Evolutionary conservation across 495 filamentous ascomycete genomes (phyloP).

Genomic region (Podospora didyma): DNA sequence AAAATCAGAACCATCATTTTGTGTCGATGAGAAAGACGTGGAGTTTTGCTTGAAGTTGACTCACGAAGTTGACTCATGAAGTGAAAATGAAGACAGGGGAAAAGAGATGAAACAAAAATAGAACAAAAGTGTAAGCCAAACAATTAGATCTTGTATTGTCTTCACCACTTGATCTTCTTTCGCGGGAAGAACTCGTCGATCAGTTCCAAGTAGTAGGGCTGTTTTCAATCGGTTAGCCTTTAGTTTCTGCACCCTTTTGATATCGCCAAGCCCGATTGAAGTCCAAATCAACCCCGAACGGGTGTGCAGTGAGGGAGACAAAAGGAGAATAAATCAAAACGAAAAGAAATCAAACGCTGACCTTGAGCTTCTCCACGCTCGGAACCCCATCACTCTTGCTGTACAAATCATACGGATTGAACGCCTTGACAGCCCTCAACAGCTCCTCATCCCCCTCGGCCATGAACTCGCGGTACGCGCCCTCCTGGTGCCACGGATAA

Average conservation of each 20-base stretch:
- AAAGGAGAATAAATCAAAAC: not conserved
- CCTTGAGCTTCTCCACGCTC: slow-evolving; percentile 68
- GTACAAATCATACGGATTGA: slow-evolving; percentile 90
- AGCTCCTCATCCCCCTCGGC: slow-evolving; percentile 72
- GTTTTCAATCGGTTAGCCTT: slow-evolving; percentile 3
- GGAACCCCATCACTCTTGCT: slow-evolving; percentile 85
- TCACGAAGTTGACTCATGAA: too few relatives aligned
- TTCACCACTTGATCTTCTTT: slow-evolving; percentile 77
- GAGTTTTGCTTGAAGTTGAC: too few relatives aligned
- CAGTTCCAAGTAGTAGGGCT: slow-evolving; percentile 79
- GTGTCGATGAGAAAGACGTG: too few relatives aligned
- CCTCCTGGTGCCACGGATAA: slow-evolving; percentile 82
- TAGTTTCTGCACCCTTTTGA: too few relatives aligned
- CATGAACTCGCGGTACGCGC: slow-evolving; percentile 78
- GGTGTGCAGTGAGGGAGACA: too few relatives aligned
- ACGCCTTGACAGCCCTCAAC: slow-evolving; percentile 75
- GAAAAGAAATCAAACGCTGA: slow-evolving; percentile 17
- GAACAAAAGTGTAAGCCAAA: too few relatives aligned
- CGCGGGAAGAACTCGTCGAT: slow-evolving; percentile 83
- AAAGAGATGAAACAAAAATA: too few relatives aligned
- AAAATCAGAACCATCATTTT: too few relatives aligned
- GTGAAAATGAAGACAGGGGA: too few relatives aligned
- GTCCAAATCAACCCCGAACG: too few relatives aligned
- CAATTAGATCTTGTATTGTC: too few relatives aligned
- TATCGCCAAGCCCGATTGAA: too few relatives aligned